A percentile compares a stretch with the other conserved stretches of the same genome.
Evolutionary conservation across 2,329 filamentous ascomycete genomes (phyloP).

Genomic region (Monosporascus sp.): DNA sequence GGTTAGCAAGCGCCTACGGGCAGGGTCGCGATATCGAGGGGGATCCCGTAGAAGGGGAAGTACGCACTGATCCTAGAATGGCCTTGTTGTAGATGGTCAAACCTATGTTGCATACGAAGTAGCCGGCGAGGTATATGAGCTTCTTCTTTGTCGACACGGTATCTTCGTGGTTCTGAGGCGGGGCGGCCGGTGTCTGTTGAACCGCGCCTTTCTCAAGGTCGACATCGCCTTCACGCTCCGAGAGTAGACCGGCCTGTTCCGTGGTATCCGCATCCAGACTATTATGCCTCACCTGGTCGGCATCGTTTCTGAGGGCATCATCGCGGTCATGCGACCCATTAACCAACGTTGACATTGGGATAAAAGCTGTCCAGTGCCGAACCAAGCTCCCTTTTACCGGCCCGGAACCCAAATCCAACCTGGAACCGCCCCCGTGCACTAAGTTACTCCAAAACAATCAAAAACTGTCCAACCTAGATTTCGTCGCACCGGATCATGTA

Average conservation of each 20-base stretch:
- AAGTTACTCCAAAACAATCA: neutral
- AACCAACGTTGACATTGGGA: neutral
- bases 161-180: conserved; percentile 1
- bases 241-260: neutral
- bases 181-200: neutral
- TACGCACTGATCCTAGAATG: conserved; percentile 44
- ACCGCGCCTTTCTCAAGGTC: neutral
- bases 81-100: conserved; percentile 57
- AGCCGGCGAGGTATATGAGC: conserved; percentile 33
- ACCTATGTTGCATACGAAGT: conserved; percentile 44
- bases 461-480: too few relatives aligned
- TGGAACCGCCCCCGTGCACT: neutral
- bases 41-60: neutral
- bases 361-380: neutral
- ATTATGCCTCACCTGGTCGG: neutral
- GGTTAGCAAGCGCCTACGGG: conserved; percentile 3
- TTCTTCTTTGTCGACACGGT: conserved; percentile 3
- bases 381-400: neutral
- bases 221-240: neutral
- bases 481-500: too few relatives aligned
- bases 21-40: neutral
- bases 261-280: neutral
- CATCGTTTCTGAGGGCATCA: neutral
- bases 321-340: neutral
- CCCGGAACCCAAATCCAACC: neutral